Evolutionary conservation across 164 flowering plant genomes (phyloP), one percentile per base, ranked within the genome.

Genomic region (Magnolia changhungtana): DNA sequence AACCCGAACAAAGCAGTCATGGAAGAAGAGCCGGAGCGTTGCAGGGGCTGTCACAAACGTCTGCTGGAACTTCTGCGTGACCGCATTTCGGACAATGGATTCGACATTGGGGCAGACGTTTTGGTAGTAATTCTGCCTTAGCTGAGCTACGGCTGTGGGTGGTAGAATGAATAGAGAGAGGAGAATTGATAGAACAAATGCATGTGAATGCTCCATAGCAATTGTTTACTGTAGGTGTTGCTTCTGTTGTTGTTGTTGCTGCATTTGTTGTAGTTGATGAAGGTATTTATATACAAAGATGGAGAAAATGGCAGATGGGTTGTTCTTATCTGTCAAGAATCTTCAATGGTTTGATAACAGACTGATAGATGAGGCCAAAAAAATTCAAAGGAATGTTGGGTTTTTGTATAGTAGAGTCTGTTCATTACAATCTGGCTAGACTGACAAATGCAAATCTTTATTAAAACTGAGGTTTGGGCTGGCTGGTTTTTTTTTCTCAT

Each of bases 1-100:
- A 52, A 84, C 87, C 84, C 77, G 78, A 24, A 86, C 85, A 21
- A 86, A 83, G 50, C 89, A 86, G 58, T 85, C 88, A 63, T 85
- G 88, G 75, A 83, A 83, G 80, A 77, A 85, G 71, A 83, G 86
- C 8, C 89, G 72, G 29, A 86, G 84, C 14, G 87, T 86, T 49
- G 76, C 88, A 0, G 88, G 86, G 14, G 82, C 88, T 0, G 88
- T 85, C 31, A 82, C 80, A 13, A 83, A 78, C 9, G 88, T 85
- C 71, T 85, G 85, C 45, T 69, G 72, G 18, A 83, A 72, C 81
- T 85, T 85, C 72, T 45, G 72, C 13, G 72, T 64, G 7, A 85
- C 88, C 0, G 86, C 84, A 6, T 55, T n/a, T 1, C 74, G 79
- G 2, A 85, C 88, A 19, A 79, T 73, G 8, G 79, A 71, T 74